Conservation (phyloP, 305 asterid genomes). For the Striga hermonthica region DNA sequence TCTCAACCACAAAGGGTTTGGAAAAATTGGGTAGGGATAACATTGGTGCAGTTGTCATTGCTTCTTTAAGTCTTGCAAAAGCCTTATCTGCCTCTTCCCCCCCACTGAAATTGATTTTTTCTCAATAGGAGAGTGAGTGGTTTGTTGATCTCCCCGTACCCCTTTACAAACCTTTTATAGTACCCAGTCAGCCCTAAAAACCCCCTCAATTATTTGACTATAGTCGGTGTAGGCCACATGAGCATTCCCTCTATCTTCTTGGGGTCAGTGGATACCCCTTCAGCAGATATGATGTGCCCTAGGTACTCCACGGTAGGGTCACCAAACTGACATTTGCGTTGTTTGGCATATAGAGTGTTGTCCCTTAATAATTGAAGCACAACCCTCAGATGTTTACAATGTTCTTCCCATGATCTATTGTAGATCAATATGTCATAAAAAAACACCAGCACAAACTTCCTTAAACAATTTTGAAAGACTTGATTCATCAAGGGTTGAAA, state of each 20-base stretch:
- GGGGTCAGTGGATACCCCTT: neutral
- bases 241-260: neutral
- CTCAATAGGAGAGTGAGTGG: neutral
- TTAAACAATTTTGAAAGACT: too few relatives aligned
- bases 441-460: too few relatives aligned
- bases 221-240: neutral
- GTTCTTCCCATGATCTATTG: neutral
- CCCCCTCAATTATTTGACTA: neutral
- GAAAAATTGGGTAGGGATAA: neutral
- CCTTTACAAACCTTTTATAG: neutral
- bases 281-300: neutral
- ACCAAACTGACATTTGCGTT: neutral
- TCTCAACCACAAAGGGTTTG: neutral
- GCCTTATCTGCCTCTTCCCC: neutral
- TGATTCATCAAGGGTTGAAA: too few relatives aligned
- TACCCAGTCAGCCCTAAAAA: neutral
- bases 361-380: neutral
- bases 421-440: neutral
- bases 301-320: neutral
- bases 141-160: neutral
- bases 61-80: neutral
- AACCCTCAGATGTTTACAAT: neutral
- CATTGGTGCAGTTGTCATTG: neutral
- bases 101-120: neutral
- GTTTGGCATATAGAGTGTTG: neutral